Evolutionary conservation across 345 rosid species (phyloP).

Genomic region (Brassica juncea): DNA sequence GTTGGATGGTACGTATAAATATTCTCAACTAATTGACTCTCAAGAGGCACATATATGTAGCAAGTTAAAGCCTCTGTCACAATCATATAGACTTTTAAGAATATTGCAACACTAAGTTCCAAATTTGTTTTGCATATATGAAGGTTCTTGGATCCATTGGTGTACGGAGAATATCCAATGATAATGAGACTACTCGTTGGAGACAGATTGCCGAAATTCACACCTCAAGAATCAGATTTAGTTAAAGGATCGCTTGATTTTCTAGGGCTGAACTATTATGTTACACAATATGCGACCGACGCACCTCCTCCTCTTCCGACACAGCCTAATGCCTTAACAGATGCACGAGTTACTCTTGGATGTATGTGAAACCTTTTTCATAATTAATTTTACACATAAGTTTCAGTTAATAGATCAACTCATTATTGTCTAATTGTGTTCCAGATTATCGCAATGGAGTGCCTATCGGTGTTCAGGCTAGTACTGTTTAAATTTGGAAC

Average conservation of each 20-base stretch:
- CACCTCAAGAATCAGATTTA: slow-evolving; percentile 12
- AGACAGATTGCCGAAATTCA: slow-evolving; percentile 25
- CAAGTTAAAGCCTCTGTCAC: not conserved
- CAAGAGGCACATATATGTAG: not conserved
- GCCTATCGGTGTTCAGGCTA: slow-evolving; percentile 29
- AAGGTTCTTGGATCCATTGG: slow-evolving; percentile 36
- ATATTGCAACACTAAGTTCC: no score
- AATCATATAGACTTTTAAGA: not conserved
- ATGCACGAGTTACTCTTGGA: slow-evolving; percentile 24
- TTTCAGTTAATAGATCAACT: not conserved
- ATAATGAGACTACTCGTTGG: slow-evolving; percentile 13
- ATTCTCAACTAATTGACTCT: not conserved
- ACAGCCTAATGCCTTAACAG: slow-evolving; percentile 16
- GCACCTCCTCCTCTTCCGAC: slow-evolving; percentile 6
- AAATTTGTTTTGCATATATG: not conserved
- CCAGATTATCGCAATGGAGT: slow-evolving; percentile 11
- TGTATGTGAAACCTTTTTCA: slow-evolving; percentile 1
- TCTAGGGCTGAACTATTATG: slow-evolving; percentile 36
- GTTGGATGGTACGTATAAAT: slow-evolving; percentile 32
- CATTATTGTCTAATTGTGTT: not conserved
- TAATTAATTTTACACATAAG: not conserved
- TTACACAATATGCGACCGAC: slow-evolving; percentile 34
- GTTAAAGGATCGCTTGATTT: slow-evolving; percentile 40
- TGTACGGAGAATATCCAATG: slow-evolving; percentile 26
- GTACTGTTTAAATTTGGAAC: not conserved